Conservation (phyloP, 345 rosid genomes). For the Chamaenerion angustifolium region DNA sequence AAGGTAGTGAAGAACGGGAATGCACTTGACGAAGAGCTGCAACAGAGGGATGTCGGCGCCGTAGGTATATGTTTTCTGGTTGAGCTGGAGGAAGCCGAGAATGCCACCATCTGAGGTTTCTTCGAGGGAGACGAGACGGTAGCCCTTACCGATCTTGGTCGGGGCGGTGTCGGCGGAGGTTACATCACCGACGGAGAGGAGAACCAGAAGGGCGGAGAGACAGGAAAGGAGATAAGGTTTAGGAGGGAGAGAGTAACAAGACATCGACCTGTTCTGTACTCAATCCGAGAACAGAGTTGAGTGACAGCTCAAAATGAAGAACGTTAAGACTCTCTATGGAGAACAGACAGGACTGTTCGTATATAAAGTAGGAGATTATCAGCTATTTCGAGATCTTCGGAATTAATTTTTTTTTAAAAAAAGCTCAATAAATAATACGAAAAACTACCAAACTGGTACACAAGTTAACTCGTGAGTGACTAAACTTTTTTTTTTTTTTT, state of each 20-base stretch:
- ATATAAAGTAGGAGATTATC: too few species aligned
- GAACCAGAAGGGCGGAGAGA: constrained; percentile 13
- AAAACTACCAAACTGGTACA: too few species aligned
- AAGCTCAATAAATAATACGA: too few species aligned
- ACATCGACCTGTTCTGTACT: background rate
- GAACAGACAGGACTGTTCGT: too few species aligned
- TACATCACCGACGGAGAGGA: constrained; percentile 20
- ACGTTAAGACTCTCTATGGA: too few species aligned
- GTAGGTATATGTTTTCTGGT: constrained; percentile 52
- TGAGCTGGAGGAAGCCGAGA: constrained; percentile 69
- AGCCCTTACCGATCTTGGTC: constrained; percentile 70
- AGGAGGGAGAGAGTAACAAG: background rate
- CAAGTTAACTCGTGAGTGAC: too few species aligned
- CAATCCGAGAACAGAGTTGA: background rate
- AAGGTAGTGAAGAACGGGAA: too few species aligned
- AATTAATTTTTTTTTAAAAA: too few species aligned
- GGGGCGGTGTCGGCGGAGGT: constrained; percentile 12
- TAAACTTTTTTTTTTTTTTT: too few species aligned
- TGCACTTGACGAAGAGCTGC: constrained; percentile 68
- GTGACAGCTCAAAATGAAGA: too few species aligned
- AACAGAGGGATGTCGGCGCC: constrained; percentile 71
- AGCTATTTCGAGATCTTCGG: too few species aligned
- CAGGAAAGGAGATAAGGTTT: background rate
- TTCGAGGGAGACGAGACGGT: constrained; percentile 66
- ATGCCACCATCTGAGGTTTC: constrained; percentile 70